Base-by-base conservation (phyloP, 2,329 filamentous ascomycete species). In the Hirsutella thompsonii region DNA sequence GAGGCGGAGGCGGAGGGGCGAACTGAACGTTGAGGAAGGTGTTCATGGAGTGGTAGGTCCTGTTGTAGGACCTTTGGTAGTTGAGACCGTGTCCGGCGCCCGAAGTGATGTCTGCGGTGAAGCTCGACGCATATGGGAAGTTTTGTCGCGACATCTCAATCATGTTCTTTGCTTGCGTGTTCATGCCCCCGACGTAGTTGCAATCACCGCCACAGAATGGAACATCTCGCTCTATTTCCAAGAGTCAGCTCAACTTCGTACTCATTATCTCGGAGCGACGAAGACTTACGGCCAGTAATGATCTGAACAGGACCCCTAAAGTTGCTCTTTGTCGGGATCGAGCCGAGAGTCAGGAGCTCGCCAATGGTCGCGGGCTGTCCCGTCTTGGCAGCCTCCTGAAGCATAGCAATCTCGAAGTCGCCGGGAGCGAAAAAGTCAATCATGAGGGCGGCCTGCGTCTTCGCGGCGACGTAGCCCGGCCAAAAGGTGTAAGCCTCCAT, bases 131-230 rank as follows among this genome's bases (percentile, higher is more conserved):
- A 14, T 68, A 59, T 2, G 61, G 58, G 48, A 76, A 73, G 21
- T 57, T 56, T 36, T 46, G 39, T 39, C 48, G 52, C 0, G 67
- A 68, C 19, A 54, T 52, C 11, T 62, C 67, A 1, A 70, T 67
- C 36, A 76, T 47, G 20, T 59, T 49, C 4, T 51, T 64, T 21
- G 60, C 66, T 1, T 56, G 47, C 39, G 58, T 47, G 9, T 57
- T 49, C 1, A 63, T 55, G 32, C 55, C 47, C 11, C 58, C 61
- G 0, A 67, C 72, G n/a, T 56, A 60, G 3, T 61, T 51, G 58
- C 77, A 81, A 54, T 81, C 69, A 19, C 75, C 73, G 3, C 76
- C 78, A 43, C 79, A 82, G 55, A 76, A 81, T 5, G 72, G 68
- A 13, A 70, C 43, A 38, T 78, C 70, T 10, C 56, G 54, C 18